Evolutionary conservation across 2,329 filamentous ascomycete species (phyloP), one percentile per base, ranked within the genome.

Genomic region (Phaeosphaeriaceae sp.): DNA sequence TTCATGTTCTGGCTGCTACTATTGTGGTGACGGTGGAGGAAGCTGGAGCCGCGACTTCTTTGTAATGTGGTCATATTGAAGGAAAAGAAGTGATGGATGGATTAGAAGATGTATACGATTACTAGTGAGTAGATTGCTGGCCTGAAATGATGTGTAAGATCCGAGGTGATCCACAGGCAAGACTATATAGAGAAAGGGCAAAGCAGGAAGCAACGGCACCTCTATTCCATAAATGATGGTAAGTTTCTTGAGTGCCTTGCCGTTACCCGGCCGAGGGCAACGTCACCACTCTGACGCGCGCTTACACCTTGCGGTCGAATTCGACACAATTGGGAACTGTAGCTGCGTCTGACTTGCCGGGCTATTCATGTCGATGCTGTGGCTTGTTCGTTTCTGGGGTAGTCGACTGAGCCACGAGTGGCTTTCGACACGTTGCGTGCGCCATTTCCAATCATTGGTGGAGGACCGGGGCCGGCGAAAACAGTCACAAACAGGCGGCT

Each of bases 11-110:
- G 55, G 3, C 50, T 50, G 55, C 59, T 62, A 11, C 52, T 40
- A 30, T 57, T 66, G 40, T 52, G 54, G 48, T 58, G 63, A 17
- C 57, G 53, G 28, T 58, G 40, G 13, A 64, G 56, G 51, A 59
- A 47, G 23, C 32, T 49, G 10, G 59, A 59, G 3, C 50, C 47
- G 28, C 58, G 59, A 6, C 56, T 60, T 30, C 58, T 59, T 17
- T 55, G 55, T 19, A 60, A 50, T 19, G 58, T 57, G 2, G 63
- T 43, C 60, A 65, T 65, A 22, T 17, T 54, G 43, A n/a, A 23
- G 23, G 47, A 19, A 13, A 42, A 48, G 8, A 42, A n/a, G n/a
- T n/a, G n/a, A n/a, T n/a, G n/a, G n/a, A 40, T 6, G 35, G 35
- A 40, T 40, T 40, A 40, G 35, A 40, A 42, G 19, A 48, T 17